Percentiles rank a stretch among this genome's conserved stretches.
Evolutionary conservation across 2,329 filamentous ascomycete genomes (phyloP).

Genomic region (Xylariaceae sp.): DNA sequence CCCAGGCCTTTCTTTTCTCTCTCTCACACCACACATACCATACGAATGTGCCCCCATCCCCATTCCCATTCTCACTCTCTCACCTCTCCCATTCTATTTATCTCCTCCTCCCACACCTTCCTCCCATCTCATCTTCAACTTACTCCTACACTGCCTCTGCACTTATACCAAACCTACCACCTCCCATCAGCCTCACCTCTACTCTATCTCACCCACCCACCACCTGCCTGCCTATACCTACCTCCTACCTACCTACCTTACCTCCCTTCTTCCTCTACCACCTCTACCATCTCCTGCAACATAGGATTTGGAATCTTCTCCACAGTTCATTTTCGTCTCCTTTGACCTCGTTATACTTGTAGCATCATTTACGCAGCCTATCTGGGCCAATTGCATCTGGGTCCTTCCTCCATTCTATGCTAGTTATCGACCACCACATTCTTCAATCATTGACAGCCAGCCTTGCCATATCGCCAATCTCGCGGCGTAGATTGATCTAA

Average conservation of each 20-base stretch:
- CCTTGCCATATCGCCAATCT: no score
- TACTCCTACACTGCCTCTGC: conserved; percentile 3
- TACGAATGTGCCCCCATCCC: conserved; percentile 29
- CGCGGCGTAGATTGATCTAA: conserved; percentile 15
- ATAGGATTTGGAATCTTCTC: conserved; percentile 3
- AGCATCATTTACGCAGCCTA: conserved; percentile 20
- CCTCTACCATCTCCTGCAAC: no score
- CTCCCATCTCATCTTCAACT: not conserved
- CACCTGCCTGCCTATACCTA: not conserved
- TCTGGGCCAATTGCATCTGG: conserved; percentile 23
- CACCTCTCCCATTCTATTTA: conserved; percentile 21
- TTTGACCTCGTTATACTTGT: conserved; percentile 9
- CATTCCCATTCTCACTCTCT: conserved; percentile 25
- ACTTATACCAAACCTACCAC: conserved; percentile 9
- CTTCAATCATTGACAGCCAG: no score
- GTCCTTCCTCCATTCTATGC: conserved; percentile 5
- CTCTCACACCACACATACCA: conserved; percentile 29
- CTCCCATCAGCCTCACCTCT: conserved; percentile 2
- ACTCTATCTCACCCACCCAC: not conserved
- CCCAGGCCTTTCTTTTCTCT: conserved; percentile 20
- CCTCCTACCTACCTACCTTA: conserved; percentile 2
- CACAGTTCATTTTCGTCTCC: conserved; percentile 2
- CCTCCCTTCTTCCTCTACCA: not conserved
- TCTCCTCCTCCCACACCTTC: conserved; percentile 10
- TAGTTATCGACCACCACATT: not conserved